These are phyloP conservation scores for Cladosporium sp. DNA, from an alignment of 2,329 filamentous ascomycete genomes.

Conservation along the genomic window DNA sequence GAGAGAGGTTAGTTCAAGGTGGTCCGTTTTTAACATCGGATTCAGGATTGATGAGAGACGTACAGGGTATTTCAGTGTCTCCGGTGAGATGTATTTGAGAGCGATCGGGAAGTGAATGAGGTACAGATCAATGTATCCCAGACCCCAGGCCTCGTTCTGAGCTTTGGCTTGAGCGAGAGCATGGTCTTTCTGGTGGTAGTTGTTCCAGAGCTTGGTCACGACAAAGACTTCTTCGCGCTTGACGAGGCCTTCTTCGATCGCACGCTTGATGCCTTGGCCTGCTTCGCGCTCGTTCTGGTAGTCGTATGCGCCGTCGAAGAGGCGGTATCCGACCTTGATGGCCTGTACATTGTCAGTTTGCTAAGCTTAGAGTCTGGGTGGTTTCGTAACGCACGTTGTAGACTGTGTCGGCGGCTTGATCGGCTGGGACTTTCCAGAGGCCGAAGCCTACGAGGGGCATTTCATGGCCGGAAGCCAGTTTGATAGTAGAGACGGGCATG, in stretches of 20 bases:
- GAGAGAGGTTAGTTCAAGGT: background rate
- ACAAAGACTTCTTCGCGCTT: constrained; percentile 85
- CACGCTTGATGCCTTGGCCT: constrained; percentile 58
- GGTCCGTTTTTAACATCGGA: no score
- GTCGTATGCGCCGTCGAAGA: constrained; percentile 61
- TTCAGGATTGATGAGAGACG: constrained; percentile 34
- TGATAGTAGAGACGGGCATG: constrained; percentile 22
- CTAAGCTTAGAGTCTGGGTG: background rate
- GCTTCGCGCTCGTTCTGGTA: constrained; percentile 77
- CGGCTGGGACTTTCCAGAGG: constrained; percentile 76
- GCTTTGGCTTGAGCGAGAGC: constrained; percentile 71
- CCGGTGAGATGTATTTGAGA: constrained; percentile 25
- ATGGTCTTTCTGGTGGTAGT: constrained; percentile 74
- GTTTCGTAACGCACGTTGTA: constrained; percentile 56
- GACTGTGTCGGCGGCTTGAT: constrained; percentile 67
- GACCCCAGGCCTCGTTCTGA: constrained; percentile 74
- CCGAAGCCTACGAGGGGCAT: constrained; percentile 74
- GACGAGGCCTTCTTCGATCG: constrained; percentile 74
- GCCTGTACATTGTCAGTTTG: constrained; percentile 31
- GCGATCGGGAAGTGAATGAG: constrained; percentile 44
- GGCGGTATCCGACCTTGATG: constrained; percentile 58
- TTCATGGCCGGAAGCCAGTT: constrained; percentile 36
- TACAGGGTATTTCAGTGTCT: constrained; percentile 24
- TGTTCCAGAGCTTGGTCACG: constrained; percentile 86
- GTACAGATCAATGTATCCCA: constrained; percentile 82